These are phyloP conservation scores for Nicotiana otophora DNA, from an alignment of 257 asterid species.

Conservation along the genomic window DNA sequence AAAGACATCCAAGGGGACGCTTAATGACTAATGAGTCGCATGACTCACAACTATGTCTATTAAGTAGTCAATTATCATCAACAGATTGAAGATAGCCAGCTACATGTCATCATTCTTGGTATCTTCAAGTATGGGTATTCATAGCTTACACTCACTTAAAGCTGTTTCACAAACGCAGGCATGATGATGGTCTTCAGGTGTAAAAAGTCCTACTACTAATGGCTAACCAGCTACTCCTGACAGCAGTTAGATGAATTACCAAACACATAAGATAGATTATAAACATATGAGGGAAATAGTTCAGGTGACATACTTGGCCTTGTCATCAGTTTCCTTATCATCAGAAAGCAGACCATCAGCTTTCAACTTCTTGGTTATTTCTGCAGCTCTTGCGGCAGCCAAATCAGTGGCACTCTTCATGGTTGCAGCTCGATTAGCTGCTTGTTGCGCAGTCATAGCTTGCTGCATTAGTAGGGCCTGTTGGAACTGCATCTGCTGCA, in stretches of 20 bases:
- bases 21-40: neutral
- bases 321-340: slow-evolving; percentile 47
- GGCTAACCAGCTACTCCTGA: neutral
- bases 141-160: neutral
- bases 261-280: neutral
- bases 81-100: neutral
- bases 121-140: neutral
- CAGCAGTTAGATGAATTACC: neutral
- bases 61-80: neutral
- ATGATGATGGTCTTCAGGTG: neutral
- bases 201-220: neutral
- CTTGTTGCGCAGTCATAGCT: slow-evolving; percentile 82
- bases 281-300: neutral
- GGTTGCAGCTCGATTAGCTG: slow-evolving; percentile 91
- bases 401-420: slow-evolving; percentile 96
- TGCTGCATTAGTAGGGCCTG: slow-evolving; percentile 94
- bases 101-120: neutral
- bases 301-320: slow-evolving; percentile 49
- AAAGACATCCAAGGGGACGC: neutral
- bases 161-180: neutral
- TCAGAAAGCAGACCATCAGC: slow-evolving; percentile 67
- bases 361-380: slow-evolving; percentile 80
- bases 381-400: slow-evolving; percentile 99
- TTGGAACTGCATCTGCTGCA: slow-evolving; percentile 99
- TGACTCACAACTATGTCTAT: neutral